Evolutionary conservation across 83 land plant genomes (phyloP), one percentile per base, ranked within the genome.

Genomic region (Picea engelmannii): DNA sequence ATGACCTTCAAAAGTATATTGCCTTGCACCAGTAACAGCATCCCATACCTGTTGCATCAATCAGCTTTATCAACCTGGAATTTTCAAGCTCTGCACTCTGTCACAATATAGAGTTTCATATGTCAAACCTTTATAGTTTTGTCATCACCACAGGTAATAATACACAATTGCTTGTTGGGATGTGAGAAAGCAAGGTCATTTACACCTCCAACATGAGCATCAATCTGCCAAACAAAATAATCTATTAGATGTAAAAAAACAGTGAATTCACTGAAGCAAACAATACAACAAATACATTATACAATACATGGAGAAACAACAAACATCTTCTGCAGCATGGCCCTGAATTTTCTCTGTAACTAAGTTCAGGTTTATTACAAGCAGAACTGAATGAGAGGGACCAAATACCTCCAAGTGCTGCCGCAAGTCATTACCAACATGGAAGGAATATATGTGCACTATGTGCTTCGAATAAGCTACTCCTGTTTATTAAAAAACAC

Each of bases 121-220:
- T 60, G 76, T 58, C 81, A 73, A 76, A 96, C 99, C 95, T 96
- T 96, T 38, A 96, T 95, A 58, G 90, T 89, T 83, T 92, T 96
- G 83, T 96, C 99, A 83, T 96, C 99, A 40, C 99, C 99, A 85
- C 99, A 96, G 4, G 99, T 95, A 49, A 96, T 86, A 8, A 96
- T 78, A 67, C 96, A 92, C 12, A 96, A 81, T 31, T 66, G 69
- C 31, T 96, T 95, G 78, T 92, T 97, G 76, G 98, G 98, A 78
- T 81, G 90, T 49, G 96, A 88, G 78, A 97, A 95, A 11, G 98
- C 96, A 89, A 97, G 85, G 89, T 95, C 99, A 84, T 95, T 95
- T 44, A 97, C 99, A 81, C 92, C 94, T 40, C 98, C 99, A 65
- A 60, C 87, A 88, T 97, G 98, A 79, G 99, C 99, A 85, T 98